A percentile compares a stretch with the other conserved stretches of the same genome.
Conservation (phyloP, 768 basidiomycete species). For the Agaricus subrufescens region DNA sequence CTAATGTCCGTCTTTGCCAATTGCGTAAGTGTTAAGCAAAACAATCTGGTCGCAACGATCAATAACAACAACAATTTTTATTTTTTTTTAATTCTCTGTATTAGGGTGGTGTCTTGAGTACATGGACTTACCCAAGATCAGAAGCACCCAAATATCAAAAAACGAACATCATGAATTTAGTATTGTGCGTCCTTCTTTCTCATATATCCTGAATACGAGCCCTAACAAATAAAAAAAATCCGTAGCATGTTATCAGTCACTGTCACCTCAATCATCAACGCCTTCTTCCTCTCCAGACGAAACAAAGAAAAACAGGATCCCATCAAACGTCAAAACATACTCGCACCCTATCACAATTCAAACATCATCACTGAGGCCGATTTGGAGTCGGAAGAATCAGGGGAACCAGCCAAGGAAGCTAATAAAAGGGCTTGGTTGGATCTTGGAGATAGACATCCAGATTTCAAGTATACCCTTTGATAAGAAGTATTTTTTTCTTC, state of each 20-base stretch:
- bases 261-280: slow-evolving; percentile 20
- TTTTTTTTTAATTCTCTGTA: neutral
- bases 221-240: too few species aligned
- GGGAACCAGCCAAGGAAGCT: neutral
- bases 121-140: slow-evolving; percentile 4
- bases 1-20: slow-evolving; percentile 38
- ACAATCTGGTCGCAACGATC: neutral
- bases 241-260: slow-evolving; percentile 14
- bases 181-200: neutral
- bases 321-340: slow-evolving; percentile 21
- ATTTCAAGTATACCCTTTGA: slow-evolving; percentile 7
- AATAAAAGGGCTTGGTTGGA: slow-evolving; percentile 7
- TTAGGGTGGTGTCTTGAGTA: slow-evolving; percentile 10
- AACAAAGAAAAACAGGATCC: slow-evolving; percentile 21
- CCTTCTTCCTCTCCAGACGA: slow-evolving; percentile 19
- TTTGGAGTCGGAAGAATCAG: slow-evolving; percentile 8
- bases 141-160: slow-evolving; percentile 7
- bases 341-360: slow-evolving; percentile 21
- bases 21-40: neutral
- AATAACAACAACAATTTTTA: neutral
- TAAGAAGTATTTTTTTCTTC: neutral
- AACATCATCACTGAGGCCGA: neutral
- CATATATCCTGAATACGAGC: neutral
- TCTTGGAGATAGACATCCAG: slow-evolving; percentile 12
- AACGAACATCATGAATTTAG: slow-evolving; percentile 7